Percentiles rank a stretch among this genome's conserved stretches.
These are phyloP conservation scores for Cicer pinnatifidum DNA, from an alignment of 306 rosid species.

Conservation along the genomic window DNA sequence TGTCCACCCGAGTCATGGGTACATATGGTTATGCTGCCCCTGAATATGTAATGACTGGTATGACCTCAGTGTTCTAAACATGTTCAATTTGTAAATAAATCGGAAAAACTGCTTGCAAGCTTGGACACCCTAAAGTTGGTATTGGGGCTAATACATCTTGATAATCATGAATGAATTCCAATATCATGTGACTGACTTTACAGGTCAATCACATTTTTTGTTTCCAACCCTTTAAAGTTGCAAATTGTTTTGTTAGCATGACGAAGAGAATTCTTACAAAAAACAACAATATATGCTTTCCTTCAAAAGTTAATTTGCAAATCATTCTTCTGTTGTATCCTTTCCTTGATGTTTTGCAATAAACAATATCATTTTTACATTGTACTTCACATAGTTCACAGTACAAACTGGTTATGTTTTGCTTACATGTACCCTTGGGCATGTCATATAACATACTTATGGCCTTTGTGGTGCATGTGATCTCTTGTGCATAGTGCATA, in stretches of 20 bases:
- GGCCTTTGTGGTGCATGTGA: conserved; percentile 20
- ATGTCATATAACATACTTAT: conserved; percentile 28
- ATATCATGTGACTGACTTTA: neutral
- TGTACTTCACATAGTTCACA: neutral
- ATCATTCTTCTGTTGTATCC: conserved; percentile 11
- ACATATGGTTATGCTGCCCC: conserved; percentile 99
- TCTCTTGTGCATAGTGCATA: conserved; percentile 16
- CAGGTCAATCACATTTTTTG: conserved; percentile 10
- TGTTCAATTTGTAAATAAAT: conserved; percentile 33
- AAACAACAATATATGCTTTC: neutral
- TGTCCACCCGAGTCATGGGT: conserved; percentile 97
- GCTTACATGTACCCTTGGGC: conserved; percentile 23
- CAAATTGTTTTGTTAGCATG: conserved; percentile 15
- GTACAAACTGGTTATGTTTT: conserved; percentile 7
- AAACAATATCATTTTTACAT: conserved; percentile 4
- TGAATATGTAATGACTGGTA: conserved; percentile 99
- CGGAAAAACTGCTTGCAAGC: conserved; percentile 31
- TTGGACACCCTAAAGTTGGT: conserved; percentile 17
- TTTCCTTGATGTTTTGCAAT: conserved; percentile 22
- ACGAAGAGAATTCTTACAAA: neutral
- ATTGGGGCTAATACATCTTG: conserved; percentile 19
- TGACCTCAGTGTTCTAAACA: conserved; percentile 36
- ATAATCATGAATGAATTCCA: conserved; percentile 16
- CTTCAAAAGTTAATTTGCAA: conserved; percentile 17
- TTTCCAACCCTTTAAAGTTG: conserved; percentile 10